phyloP scores from a whole-genome alignment of 1,284 basidiomycete genomes.

The Ceratobasidium sp. region DNA sequence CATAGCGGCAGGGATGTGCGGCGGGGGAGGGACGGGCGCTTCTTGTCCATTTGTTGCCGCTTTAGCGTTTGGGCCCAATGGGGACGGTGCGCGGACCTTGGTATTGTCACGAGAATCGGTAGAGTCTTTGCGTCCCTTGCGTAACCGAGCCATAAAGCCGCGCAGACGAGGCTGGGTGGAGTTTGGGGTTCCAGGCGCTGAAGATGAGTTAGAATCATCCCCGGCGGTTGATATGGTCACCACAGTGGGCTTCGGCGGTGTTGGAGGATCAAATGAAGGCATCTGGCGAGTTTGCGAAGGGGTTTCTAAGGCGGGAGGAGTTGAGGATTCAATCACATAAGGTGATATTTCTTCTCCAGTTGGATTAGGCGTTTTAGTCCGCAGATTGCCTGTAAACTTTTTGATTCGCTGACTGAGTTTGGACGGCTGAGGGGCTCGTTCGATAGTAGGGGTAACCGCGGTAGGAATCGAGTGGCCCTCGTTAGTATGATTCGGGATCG shows the following conservation, averaged over 20 bases:
- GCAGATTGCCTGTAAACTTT: conserved; percentile 70
- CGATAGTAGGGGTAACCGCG: conserved; percentile 45
- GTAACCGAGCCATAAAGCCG: conserved; percentile 80
- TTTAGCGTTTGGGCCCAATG: conserved; percentile 24
- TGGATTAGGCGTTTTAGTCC: conserved; percentile 61
- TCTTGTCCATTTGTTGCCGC: background rate
- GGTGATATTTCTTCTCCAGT: conserved; percentile 59
- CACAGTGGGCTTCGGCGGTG: conserved; percentile 32
- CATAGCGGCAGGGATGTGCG: conserved; percentile 33
- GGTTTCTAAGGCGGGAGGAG: conserved; percentile 7
- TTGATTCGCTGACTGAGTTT: conserved; percentile 73
- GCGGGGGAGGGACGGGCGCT: conserved; percentile 12
- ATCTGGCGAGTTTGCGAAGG: background rate
- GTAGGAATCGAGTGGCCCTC: conserved; percentile 42
- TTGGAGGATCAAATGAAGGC: conserved; percentile 10
- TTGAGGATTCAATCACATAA: conserved; percentile 24
- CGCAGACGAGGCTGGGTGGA: conserved; percentile 66
- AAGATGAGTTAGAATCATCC: conserved; percentile 68
- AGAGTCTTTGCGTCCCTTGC: conserved; percentile 56
- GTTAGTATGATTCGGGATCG: conserved; percentile 55
- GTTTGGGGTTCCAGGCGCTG: conserved; percentile 48
- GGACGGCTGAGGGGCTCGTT: conserved; percentile 50
- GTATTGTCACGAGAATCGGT: conserved; percentile 30
- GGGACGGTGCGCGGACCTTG: conserved; percentile 21
- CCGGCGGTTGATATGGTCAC: conserved; percentile 51